Conservation (phyloP, 2,329 filamentous ascomycete species). For the Cadophora gregata region DNA sequence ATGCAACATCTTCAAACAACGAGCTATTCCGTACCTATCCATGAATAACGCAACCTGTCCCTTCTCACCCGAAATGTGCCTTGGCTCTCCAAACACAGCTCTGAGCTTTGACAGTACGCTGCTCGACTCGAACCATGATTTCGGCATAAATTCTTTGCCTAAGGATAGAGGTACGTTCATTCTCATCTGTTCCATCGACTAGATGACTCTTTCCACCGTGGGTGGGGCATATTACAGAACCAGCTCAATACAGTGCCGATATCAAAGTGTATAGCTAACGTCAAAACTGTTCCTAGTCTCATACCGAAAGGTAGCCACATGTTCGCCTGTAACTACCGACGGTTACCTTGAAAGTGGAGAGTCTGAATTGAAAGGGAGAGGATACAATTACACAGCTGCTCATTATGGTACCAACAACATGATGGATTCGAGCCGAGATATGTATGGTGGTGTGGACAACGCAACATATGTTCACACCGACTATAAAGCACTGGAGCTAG, state of each 20-base stretch:
- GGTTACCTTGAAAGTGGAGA: neutral
- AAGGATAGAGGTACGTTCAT: neutral
- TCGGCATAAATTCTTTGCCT: neutral
- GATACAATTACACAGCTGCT: constrained; percentile 15
- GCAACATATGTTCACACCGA: constrained; percentile 14
- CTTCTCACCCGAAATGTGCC: constrained; percentile 8
- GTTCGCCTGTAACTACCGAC: neutral
- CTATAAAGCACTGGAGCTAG: constrained; percentile 8
- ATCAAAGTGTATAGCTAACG: neutral
- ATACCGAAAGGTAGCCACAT: neutral
- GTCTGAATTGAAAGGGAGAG: neutral
- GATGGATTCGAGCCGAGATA: neutral
- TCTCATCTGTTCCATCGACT: neutral
- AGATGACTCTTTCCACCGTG: no score
- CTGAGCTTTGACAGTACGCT: constrained; percentile 6
- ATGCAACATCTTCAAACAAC: constrained; percentile 13
- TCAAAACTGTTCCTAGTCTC: neutral
- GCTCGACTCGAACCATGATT: constrained; percentile 4
- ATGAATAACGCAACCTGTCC: neutral
- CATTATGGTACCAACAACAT: constrained; percentile 1
- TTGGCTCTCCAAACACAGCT: neutral
- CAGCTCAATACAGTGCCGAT: no score
- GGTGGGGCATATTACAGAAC: no score
- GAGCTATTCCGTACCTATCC: neutral
- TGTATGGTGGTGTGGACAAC: neutral